Evolutionary conservation across 2,329 filamentous ascomycete species (phyloP).

Genomic region (Alternaria conjuncta): DNA sequence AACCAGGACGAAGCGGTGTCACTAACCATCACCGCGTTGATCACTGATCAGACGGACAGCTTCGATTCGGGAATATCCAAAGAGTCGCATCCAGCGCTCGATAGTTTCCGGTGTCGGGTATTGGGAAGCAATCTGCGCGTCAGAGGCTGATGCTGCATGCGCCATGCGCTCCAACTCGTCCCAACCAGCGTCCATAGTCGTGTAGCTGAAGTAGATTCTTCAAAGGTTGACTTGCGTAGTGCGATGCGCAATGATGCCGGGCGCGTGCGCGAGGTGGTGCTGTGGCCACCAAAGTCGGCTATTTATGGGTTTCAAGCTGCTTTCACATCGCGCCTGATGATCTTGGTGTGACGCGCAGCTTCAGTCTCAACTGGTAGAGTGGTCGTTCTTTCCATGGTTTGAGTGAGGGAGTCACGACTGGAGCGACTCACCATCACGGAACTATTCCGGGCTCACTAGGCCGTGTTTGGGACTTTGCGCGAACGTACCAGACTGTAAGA

Average conservation of each 20-base stretch:
- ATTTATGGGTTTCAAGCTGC: background rate
- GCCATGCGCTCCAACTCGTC: conserved; percentile 28
- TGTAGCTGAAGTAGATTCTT: background rate
- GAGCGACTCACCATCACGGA: background rate
- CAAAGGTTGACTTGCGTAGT: background rate
- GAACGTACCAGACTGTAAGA: background rate
- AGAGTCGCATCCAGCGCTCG: conserved; percentile 46
- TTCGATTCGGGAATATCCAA: conserved; percentile 39
- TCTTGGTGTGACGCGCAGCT: background rate
- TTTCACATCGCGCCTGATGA: background rate
- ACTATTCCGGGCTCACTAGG: background rate
- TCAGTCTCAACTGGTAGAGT: background rate
- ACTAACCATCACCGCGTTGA: conserved; percentile 38
- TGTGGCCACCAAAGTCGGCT: background rate
- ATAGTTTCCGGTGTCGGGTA: conserved; percentile 30
- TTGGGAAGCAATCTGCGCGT: conserved; percentile 20
- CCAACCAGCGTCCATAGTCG: conserved; percentile 12
- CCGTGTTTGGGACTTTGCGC: background rate
- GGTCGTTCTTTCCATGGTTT: background rate
- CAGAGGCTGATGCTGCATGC: conserved; percentile 10
- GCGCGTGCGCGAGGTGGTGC: background rate
- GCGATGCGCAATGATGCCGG: background rate
- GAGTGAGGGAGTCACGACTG: background rate
- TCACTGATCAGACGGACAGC: conserved; percentile 41
- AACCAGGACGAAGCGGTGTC: background rate